Conservation (phyloP, 2,329 filamentous ascomycete species). For the Alternaria sp. region DNA sequence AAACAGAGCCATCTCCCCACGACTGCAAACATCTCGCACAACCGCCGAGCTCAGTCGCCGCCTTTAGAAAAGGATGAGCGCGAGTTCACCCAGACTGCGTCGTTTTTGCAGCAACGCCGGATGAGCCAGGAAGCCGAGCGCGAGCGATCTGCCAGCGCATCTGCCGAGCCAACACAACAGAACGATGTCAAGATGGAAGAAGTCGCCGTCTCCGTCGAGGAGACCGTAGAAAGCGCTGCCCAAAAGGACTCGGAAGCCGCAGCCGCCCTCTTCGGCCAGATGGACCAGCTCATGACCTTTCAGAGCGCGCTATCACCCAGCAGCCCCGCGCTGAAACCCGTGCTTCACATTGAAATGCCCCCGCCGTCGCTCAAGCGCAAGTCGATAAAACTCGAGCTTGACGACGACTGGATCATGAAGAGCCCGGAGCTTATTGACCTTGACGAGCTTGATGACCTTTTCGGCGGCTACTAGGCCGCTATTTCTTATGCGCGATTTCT, state of each 20-base stretch:
- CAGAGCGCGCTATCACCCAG: conserved; percentile 47
- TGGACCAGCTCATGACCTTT: conserved; percentile 47
- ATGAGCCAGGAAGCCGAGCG: conserved; percentile 51
- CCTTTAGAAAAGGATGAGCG: conserved; percentile 93
- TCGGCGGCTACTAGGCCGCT: conserved; percentile 14
- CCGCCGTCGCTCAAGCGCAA: conserved; percentile 40
- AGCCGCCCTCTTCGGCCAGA: conserved; percentile 57
- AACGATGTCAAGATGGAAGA: conserved; percentile 47
- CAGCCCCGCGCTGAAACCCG: conserved; percentile 56
- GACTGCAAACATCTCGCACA: conserved; percentile 59
- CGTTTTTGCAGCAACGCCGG: conserved; percentile 72
- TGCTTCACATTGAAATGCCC: conserved; percentile 43
- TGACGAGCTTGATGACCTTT: conserved; percentile 70
- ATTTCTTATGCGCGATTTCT: conserved; percentile 7
- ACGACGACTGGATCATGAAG: conserved; percentile 53
- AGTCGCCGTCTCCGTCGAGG: conserved; percentile 48
- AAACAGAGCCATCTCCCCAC: conserved; percentile 51
- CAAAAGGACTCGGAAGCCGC: conserved; percentile 59
- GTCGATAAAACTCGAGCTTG: conserved; percentile 40
- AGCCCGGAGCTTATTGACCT: conserved; percentile 90
- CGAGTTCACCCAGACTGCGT: conserved; percentile 95
- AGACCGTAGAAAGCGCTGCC: conserved; percentile 57
- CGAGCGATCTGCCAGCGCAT: conserved; percentile 49
- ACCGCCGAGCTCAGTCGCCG: conserved; percentile 78
- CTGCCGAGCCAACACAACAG: conserved; percentile 41